A percentile compares a stretch with the other conserved stretches of the same genome.
Conservation (phyloP, 352 stramenopile genomes). For the Globisporangium paroecandrum region DNA sequence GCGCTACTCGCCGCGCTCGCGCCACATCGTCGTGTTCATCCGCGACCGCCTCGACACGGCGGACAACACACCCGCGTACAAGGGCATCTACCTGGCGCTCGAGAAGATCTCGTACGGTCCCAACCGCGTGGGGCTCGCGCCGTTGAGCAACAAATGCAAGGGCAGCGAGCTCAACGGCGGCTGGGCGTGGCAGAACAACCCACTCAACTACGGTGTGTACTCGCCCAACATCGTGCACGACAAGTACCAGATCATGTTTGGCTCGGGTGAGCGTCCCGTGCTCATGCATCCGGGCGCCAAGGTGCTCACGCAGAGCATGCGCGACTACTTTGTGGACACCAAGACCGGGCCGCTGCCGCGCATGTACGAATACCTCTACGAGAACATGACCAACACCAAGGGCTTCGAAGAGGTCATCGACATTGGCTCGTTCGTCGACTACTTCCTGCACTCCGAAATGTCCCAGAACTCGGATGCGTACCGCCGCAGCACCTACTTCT, state of each 20-base stretch:
- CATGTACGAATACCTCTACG: slow-evolving; percentile 58
- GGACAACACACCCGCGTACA: slow-evolving; percentile 37
- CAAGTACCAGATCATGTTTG: slow-evolving; percentile 57
- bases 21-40: slow-evolving; percentile 72
- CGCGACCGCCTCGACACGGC: slow-evolving; percentile 25
- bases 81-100: slow-evolving; percentile 67
- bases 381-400: slow-evolving; percentile 58
- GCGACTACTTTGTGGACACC: slow-evolving; percentile 53
- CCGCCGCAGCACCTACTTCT: slow-evolving; percentile 60
- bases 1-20: slow-evolving; percentile 63
- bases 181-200: slow-evolving; percentile 82
- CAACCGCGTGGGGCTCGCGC: slow-evolving; percentile 60
- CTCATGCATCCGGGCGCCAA: slow-evolving; percentile 39
- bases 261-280: slow-evolving; percentile 43
- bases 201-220: slow-evolving; percentile 39
- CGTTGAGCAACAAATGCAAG: slow-evolving; percentile 40
- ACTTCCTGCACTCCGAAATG: slow-evolving; percentile 66
- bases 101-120: slow-evolving; percentile 75
- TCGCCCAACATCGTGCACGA: slow-evolving; percentile 58
- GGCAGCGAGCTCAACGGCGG: slow-evolving; percentile 53
- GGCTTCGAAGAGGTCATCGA: slow-evolving; percentile 51
- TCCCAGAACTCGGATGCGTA: slow-evolving; percentile 64
- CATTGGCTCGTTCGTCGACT: slow-evolving; percentile 66
- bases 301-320: slow-evolving; percentile 54
- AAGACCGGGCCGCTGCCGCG: slow-evolving; percentile 45